Percentiles rank a stretch among this genome's conserved stretches.
These are phyloP conservation scores for Lachancea meyersii DNA, from an alignment of 805 yeast genomes.

Conservation along the genomic window DNA sequence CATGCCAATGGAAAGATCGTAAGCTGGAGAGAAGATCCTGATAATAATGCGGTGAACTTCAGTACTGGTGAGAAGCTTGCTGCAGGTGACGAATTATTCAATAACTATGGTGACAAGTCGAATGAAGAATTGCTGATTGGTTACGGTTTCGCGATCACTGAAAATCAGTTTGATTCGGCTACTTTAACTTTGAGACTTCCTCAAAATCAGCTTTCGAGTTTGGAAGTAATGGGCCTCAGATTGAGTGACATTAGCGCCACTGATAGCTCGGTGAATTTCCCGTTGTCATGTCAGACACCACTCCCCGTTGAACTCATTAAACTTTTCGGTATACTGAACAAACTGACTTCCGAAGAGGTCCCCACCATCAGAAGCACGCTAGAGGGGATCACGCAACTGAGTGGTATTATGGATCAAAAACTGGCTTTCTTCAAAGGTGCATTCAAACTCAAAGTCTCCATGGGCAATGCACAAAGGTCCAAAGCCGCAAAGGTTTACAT, in stretches of 20 bases:
- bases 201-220: slow-evolving; percentile 22
- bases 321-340: slow-evolving; percentile 52
- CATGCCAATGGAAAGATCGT: slow-evolving; percentile 60
- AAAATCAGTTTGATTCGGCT: slow-evolving; percentile 52
- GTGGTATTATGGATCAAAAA: slow-evolving; percentile 48
- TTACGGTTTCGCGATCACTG: slow-evolving; percentile 67
- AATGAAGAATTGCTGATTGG: slow-evolving; percentile 76
- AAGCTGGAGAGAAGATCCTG: slow-evolving; percentile 45
- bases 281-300: slow-evolving; percentile 30
- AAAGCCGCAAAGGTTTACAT: slow-evolving; percentile 38
- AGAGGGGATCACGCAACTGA: slow-evolving; percentile 54
- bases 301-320: slow-evolving; percentile 43
- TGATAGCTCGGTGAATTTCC: slow-evolving; percentile 37
- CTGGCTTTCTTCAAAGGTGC: slow-evolving; percentile 34
- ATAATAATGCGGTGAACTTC: slow-evolving; percentile 37
- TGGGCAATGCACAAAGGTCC: slow-evolving; percentile 19
- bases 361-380: slow-evolving; percentile 49
- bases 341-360: slow-evolving; percentile 41
- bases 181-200: slow-evolving; percentile 56
- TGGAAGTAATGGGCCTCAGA: slow-evolving; percentile 35
- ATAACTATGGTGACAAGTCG: slow-evolving; percentile 84
- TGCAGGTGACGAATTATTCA: slow-evolving; percentile 50
- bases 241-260: slow-evolving; percentile 38
- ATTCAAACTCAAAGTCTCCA: slow-evolving; percentile 24
- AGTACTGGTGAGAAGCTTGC: slow-evolving; percentile 31